Base-by-base conservation (phyloP, 2,329 filamentous ascomycete genomes). In the Escovopsis sp. region DNA sequence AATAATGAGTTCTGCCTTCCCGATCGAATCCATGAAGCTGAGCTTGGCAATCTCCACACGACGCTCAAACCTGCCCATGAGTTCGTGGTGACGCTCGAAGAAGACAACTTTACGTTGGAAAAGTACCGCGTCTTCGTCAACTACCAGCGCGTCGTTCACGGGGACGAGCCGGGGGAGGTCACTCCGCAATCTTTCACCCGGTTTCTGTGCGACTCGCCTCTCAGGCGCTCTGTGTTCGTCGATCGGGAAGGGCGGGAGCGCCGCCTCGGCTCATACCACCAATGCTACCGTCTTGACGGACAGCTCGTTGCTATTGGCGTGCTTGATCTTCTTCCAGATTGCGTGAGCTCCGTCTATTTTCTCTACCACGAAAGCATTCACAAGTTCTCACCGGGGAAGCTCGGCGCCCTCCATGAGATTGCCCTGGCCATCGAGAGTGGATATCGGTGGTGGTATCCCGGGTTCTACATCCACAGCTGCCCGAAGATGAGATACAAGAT, bases 401-500 rank as follows among this genome's bases (percentile, higher is more conserved):
- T 89, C 5, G 79, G 81, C 31, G 84, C 84, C 1, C 57, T 89
- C 46, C 66, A 79, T 46, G 84, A 91, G 58, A 81, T 84, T 46
- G 67, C 76, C 0, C 58, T 91, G 25, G 80, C 84, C 0, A 61
- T 70, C 3, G 83, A 89, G 53, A 67, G 66, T 6, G 79, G 74
- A 0, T 87, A 88, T 51, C 63, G 71, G 35, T 86, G 76, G 67
- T 91, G 85, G 72, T 91, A 89, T 60, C 80, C 71, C 6, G 79
- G 84, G 6, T 89, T 78, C 58, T 91, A 89, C 52, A 89, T 91
- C 45, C 83, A 88, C 57, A 76, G 65, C 42, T 89, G 84, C 52
- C 68, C 73, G 41, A 91, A 91, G 64, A 89, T 91, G 84, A 70
- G 71, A 50, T 91, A 91, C 65, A 91, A 91, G 64, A 81, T 79